Base-by-base conservation (phyloP, 225 moss, liverwort and hornwort species). In the Lunularia cruciata region DNA sequence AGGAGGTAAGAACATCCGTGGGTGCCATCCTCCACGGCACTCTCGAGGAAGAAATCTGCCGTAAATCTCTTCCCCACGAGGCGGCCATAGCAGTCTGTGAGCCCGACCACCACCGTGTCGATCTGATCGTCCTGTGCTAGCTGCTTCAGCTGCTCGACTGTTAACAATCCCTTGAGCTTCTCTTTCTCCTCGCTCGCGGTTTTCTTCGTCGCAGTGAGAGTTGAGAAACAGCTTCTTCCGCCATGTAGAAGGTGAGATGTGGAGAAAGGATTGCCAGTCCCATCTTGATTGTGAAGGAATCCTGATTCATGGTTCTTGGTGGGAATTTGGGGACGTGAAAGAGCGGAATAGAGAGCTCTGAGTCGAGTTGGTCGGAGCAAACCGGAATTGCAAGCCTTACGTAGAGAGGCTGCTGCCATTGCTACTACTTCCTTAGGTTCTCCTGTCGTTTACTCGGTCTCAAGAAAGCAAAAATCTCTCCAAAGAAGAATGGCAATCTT, bases 21-120 rank as follows among this genome's bases (percentile, higher is more conserved):
- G 35, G 93, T 93, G 39, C 98, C 98, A 80, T 91, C 91, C 4
- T 80, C 75, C 72, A 91, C 88, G 6, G 87, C 92, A 74, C 91
- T 98, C 60, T 93, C 90, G 74, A 98, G 72, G 60, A 98, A 98
- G 67, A 98, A 98, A 9, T 83, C 63, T 27, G 83, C 90, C 0
- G 93, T 86, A 60, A 23, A 83, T 86, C 95, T 87, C 60, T 96
- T 96, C 0, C 96, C 96, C 47, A 96, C 87, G 2, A 92, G 79
- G 3, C 96, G 92, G 39, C 96, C 96, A 57, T 96, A 96, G 77
- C 92, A 92, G 74, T 96, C 96, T 39, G 84, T 96, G 20, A 96
- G 72, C 23, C 90, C 96, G n/a, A 92, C 90, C 3, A 96, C 43
- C 37, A 96, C 77, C 0, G 96, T 96, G 36, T 96, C 90, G 22